Evolutionary conservation across 768 basidiomycete species (phyloP), one percentile per base, ranked within the genome.

Genomic region (Tephrocybe rancida): DNA sequence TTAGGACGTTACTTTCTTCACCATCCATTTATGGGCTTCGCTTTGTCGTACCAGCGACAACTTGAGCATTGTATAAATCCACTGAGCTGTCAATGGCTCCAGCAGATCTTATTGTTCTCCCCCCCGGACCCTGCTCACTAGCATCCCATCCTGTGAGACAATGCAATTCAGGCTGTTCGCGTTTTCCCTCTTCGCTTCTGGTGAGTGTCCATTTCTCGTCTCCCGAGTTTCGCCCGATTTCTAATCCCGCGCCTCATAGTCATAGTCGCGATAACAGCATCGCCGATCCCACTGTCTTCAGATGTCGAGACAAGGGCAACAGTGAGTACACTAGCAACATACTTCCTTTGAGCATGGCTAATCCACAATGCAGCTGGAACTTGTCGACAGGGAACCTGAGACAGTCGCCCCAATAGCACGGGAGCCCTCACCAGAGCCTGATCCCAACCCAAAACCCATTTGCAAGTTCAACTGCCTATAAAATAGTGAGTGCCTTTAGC

Each of bases 151-250:
- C n/a, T 16, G 14, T 37, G 41, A 35, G 56, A 60, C 59, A 55
- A 72, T 72, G 70, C 68, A 70, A 41, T 61, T 65, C 62, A 66
- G 52, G 39, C 18, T 62, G 42, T 48, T 66, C 55, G 54, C 61
- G 49, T 52, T 61, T 57, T 38, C 67, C 44, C 29, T 70, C 56
- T 53, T 68, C 46, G 61, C 61, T 24, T 69, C 60, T 63, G 58
- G 71, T 70, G 50, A 60, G 67, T 64, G 16, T 3, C 24, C n/a
- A 19, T 41, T 8, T 41, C 39, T 41, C n/a, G 18, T 13, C 7
- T 16, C 39, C 39, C 39, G 18, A 41, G 6, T 5, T 8, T 21
- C 35, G 16, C 35, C 16, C 18, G 5, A 41, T 34, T 41, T 39
- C 41, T 39, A 14, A 43, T 44, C 13, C 19, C 29, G 41, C 22